Base-by-base conservation (phyloP, 129 eudicot species). In the Ambrosia trifida region DNA sequence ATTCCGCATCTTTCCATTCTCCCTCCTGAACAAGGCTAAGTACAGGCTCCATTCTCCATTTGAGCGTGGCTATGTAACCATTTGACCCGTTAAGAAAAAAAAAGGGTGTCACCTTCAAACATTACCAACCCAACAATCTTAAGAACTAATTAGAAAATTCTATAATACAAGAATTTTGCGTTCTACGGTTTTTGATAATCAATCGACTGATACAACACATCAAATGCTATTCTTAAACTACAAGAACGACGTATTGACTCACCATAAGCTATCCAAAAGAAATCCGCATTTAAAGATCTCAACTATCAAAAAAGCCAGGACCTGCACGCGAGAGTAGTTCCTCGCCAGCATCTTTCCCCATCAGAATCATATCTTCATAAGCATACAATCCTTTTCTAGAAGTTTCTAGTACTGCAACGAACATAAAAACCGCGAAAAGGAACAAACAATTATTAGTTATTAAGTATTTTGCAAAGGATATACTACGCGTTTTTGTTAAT, bases 311-410 rank as follows among this genome's bases (percentile, higher is more conserved):
- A 79, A 94, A 94, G 9, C 91, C 91, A 4, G 91, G 87, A 72
- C 99, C 99, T 32, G 91, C 99, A 44, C 74, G 80, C 30, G 89
- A 78, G 33, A 94, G 88, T 62, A 94, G 96, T 81, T 94, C 99
- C 80, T 94, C 81, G 13, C 99, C 97, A 41, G 99, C 97, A 79
- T 94, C 99, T 35, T 84, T 68, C 50, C 98, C 97, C 97, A 94
- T 94, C 70, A 78, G 58, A 9, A 90, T 63, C 99, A 94, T 94
- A 81, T 89, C 99, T 0, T 94, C 93, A 20, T 66, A 82, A 8
- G 86, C 69, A 79, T 85, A 94, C 46, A 81, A 70, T 18, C 97
- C 99, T 75, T 73, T 85, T 78, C 97, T 79, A 5, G 93, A 80
- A 38, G 96, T 89, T 82, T 92, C 96, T 33, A 92, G 84, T 6